phyloP scores from a whole-genome alignment of 1,139 yeast species.

The Lodderomyces margitis region DNA sequence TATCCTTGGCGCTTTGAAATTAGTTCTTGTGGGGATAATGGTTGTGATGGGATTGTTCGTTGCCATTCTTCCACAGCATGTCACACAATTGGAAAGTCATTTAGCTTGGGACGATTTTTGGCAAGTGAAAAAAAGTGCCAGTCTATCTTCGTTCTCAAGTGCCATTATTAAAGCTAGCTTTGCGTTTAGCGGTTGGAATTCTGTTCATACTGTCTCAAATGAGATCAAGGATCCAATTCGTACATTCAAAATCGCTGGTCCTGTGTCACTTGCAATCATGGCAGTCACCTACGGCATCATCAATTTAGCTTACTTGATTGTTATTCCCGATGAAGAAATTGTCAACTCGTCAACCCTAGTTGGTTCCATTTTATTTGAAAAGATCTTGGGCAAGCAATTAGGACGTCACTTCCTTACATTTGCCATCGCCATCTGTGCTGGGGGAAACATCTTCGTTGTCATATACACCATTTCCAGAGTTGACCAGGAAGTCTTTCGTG shows the following conservation, averaged over 20 bases:
- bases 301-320: conserved; percentile 56
- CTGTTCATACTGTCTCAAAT: conserved; percentile 59
- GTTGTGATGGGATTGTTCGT: conserved; percentile 51
- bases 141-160: conserved; percentile 46
- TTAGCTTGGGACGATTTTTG: conserved; percentile 35
- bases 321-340: conserved; percentile 53
- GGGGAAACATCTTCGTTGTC: conserved; percentile 63
- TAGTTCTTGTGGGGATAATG: conserved; percentile 48
- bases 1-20: conserved; percentile 53
- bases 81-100: conserved; percentile 42
- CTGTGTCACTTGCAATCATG: conserved; percentile 48
- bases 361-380: conserved; percentile 58
- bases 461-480: conserved; percentile 58
- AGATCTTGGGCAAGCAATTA: conserved; percentile 48
- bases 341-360: conserved; percentile 54
- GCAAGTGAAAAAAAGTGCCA: conserved; percentile 22
- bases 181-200: conserved; percentile 64
- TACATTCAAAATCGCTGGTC: conserved; percentile 62
- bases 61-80: conserved; percentile 37
- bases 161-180: conserved; percentile 60
- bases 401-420: conserved; percentile 56
- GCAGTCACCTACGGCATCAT: conserved; percentile 52
- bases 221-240: conserved; percentile 59
- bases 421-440: conserved; percentile 58
- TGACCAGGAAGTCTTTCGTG: conserved; percentile 64